Conservation (phyloP, 139 green algal genomes). For the Dunaliella primolecta region DNA sequence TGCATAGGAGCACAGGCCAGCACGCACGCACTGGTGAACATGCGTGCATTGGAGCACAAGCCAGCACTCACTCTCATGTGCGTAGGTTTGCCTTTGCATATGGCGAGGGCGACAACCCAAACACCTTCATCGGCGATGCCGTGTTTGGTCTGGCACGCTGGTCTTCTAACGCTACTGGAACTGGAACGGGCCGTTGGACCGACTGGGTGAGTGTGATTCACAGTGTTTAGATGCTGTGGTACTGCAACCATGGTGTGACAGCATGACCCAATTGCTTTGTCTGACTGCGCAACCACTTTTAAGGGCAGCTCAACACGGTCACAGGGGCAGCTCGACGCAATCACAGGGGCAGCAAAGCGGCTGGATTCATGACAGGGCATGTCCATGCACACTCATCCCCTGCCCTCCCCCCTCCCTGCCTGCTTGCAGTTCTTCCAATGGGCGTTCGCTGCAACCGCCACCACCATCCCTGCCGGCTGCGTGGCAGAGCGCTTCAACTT, state of each 20-base stretch:
- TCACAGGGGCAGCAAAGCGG: too few species aligned
- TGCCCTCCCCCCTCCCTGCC: neutral
- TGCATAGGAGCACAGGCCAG: too few species aligned
- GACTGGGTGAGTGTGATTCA: slow-evolving; percentile 6
- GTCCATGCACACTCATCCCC: too few species aligned
- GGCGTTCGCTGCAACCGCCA: slow-evolving; percentile 66
- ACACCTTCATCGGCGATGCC: slow-evolving; percentile 61
- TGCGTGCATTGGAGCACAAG: too few species aligned
- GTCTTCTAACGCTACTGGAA: neutral
- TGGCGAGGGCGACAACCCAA: slow-evolving; percentile 42
- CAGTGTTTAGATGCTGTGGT: too few species aligned
- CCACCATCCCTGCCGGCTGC: slow-evolving; percentile 64
- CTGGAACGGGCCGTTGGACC: neutral
- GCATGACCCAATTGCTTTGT: too few species aligned
- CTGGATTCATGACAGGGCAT: too few species aligned
- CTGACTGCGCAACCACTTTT: too few species aligned
- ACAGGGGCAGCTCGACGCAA: too few species aligned
- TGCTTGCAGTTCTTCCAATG: slow-evolving; percentile 64
- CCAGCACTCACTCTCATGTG: neutral
- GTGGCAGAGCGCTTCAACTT: slow-evolving; percentile 74
- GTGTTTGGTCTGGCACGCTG: slow-evolving; percentile 43
- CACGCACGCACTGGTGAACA: too few species aligned
- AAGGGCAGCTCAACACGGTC: too few species aligned
- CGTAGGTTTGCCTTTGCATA: slow-evolving; percentile 67
- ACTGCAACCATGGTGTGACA: too few species aligned